These are phyloP conservation scores for Globisporangium middletonii DNA, from an alignment of 352 stramenopile genomes.

Conservation along the genomic window DNA sequence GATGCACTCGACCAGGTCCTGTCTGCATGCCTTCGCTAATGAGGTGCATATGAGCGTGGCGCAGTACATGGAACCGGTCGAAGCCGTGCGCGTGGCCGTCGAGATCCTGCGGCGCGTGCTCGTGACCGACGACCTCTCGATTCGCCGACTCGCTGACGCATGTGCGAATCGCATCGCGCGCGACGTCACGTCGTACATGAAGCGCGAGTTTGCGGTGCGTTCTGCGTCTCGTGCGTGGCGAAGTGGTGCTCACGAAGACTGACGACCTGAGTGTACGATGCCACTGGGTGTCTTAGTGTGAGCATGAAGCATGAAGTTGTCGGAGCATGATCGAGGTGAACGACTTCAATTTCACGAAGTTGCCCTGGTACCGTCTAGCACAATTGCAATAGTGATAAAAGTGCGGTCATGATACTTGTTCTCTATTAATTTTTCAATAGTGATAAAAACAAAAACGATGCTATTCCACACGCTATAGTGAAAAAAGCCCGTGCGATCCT, in stretches of 20 bases:
- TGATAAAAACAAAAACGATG: no score
- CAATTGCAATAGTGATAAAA: neutral
- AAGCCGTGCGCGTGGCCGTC: conserved; percentile 8
- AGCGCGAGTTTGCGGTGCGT: conserved; percentile 3
- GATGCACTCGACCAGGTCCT: conserved; percentile 1
- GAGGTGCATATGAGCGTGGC: conserved; percentile 3
- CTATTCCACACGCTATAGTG: neutral
- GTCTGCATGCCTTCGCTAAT: neutral
- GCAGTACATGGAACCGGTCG: conserved; percentile 1
- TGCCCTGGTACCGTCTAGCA: neutral
- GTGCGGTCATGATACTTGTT: neutral
- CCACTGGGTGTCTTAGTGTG: neutral
- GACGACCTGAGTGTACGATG: neutral
- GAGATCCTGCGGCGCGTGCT: conserved; percentile 5
- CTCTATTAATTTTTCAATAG: neutral
- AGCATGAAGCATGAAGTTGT: no score
- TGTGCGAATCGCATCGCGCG: conserved; percentile 7
- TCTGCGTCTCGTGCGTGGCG: neutral
- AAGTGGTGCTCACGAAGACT: neutral
- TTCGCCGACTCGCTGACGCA: conserved; percentile 7
- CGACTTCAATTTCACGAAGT: no score
- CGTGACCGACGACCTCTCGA: conserved; percentile 10
- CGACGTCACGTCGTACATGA: conserved; percentile 10
- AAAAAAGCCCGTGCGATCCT: neutral
- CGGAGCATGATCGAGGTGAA: no score